These are phyloP conservation scores for Lupinus albus DNA, from an alignment of 306 rosid genomes.

Conservation along the genomic window DNA sequence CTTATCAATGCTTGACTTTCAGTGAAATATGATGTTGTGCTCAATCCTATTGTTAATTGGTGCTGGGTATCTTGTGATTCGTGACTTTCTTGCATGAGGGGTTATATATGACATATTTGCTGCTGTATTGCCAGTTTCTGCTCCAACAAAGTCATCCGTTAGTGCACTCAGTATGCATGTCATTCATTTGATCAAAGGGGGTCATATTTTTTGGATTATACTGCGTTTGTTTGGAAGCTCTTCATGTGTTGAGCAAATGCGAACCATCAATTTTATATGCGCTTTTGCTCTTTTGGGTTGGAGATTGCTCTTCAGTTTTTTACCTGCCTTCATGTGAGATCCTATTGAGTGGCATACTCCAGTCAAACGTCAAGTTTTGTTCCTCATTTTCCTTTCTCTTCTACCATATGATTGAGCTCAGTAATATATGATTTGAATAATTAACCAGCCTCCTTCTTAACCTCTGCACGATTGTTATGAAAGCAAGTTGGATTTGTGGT, in stretches of 20 bases:
- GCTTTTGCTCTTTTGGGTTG: constrained; percentile 39
- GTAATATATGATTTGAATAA: constrained; percentile 35
- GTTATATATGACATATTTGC: constrained; percentile 57
- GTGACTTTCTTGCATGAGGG: constrained; percentile 64
- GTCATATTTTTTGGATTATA: constrained; percentile 46
- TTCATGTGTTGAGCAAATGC: constrained; percentile 52
- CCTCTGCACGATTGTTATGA: constrained; percentile 18
- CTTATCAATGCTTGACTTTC: constrained; percentile 75
- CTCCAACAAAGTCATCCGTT: no score
- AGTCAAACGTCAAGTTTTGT: constrained; percentile 40
- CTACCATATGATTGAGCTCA: constrained; percentile 35
- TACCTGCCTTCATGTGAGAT: constrained; percentile 31
- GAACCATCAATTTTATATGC: constrained; percentile 25
- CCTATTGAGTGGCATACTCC: constrained; percentile 33
- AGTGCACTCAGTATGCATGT: constrained; percentile 36
- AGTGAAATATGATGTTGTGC: constrained; percentile 70
- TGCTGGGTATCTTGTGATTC: constrained; percentile 75
- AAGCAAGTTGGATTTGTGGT: constrained; percentile 27
- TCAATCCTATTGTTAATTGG: constrained; percentile 75
- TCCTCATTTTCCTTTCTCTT: constrained; percentile 38
- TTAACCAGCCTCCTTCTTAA: constrained; percentile 22
- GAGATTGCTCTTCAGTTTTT: constrained; percentile 40
- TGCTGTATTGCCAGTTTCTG: constrained; percentile 57
- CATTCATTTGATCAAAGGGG: constrained; percentile 39
- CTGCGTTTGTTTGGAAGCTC: constrained; percentile 47